Conservation (phyloP, 2,329 filamentous ascomycete species). For the Graphium sp. region DNA sequence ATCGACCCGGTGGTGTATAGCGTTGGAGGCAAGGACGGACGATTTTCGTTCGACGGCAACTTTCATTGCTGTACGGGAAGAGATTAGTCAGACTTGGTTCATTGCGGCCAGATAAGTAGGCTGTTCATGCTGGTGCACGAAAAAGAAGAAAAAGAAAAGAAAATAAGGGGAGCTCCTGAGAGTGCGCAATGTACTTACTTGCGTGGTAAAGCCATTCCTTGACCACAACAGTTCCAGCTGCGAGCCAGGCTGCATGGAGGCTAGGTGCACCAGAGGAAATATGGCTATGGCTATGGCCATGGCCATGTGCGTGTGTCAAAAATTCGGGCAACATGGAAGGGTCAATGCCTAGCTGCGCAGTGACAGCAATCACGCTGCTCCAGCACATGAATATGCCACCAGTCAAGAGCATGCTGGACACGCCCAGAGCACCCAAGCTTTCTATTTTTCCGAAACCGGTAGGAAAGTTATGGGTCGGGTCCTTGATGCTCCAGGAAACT, state of each 20-base stretch:
- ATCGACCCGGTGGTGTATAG: slow-evolving; percentile 90
- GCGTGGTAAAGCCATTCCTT: slow-evolving; percentile 97
- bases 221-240: slow-evolving; percentile 71
- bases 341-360: slow-evolving; percentile 7
- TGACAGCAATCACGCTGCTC: slow-evolving; percentile 36
- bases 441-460: slow-evolving; percentile 96
- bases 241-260: slow-evolving; percentile 89
- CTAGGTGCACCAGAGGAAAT: slow-evolving; percentile 53
- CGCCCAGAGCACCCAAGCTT: slow-evolving; percentile 81
- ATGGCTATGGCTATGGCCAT: slow-evolving; percentile 47
- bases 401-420: slow-evolving; percentile 76
- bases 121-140: neutral
- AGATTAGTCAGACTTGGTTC: neutral
- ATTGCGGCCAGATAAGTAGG: neutral
- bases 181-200: slow-evolving; percentile 44
- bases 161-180: neutral
- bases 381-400: slow-evolving; percentile 88
- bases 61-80: slow-evolving; percentile 57
- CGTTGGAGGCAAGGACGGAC: slow-evolving; percentile 88
- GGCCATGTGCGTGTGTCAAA: slow-evolving; percentile 43
- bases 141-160: slow-evolving; percentile 1
- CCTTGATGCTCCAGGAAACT: slow-evolving; percentile 80
- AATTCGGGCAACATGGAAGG: slow-evolving; percentile 50
- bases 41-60: slow-evolving; percentile 88
- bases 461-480: slow-evolving; percentile 70